Conservation (phyloP, 164 flowering plant genomes). For the Chimonanthus salicifolius region DNA sequence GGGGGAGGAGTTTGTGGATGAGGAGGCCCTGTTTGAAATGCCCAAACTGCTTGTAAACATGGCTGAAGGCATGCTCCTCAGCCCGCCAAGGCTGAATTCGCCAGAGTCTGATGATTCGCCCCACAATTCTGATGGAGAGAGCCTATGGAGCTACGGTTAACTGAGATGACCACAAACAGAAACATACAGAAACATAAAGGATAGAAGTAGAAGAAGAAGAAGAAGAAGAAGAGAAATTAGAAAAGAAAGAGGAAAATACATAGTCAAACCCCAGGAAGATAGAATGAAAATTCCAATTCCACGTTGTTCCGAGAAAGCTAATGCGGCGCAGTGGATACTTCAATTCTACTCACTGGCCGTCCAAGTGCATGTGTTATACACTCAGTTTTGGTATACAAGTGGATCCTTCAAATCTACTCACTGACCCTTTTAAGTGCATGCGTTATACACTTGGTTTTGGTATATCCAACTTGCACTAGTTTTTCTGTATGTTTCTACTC, state of each 20-base stretch:
- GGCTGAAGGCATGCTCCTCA: constrained; percentile 61
- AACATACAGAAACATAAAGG: neutral
- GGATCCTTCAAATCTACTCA: neutral
- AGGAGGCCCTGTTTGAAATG: constrained; percentile 47
- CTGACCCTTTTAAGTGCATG: neutral
- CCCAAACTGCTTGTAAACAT: constrained; percentile 45
- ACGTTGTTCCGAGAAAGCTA: neutral
- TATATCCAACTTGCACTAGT: neutral
- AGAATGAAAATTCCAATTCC: neutral
- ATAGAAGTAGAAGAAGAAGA: neutral
- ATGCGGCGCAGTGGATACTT: neutral
- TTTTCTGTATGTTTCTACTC: no score
- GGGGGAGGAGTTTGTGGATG: constrained; percentile 33
- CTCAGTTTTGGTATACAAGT: neutral
- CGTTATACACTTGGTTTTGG: neutral
- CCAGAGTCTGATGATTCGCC: constrained; percentile 25
- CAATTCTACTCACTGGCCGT: neutral
- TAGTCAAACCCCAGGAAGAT: neutral
- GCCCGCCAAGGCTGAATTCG: constrained; percentile 44
- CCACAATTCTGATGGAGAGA: constrained; percentile 25
- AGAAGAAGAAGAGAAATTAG: neutral
- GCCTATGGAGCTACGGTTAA: constrained; percentile 32
- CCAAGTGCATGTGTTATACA: neutral
- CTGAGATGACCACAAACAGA: neutral
- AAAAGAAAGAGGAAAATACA: no score